These are phyloP conservation scores for Bathelium albidoporum DNA, from an alignment of 495 filamentous ascomycete genomes.

Conservation along the genomic window DNA sequence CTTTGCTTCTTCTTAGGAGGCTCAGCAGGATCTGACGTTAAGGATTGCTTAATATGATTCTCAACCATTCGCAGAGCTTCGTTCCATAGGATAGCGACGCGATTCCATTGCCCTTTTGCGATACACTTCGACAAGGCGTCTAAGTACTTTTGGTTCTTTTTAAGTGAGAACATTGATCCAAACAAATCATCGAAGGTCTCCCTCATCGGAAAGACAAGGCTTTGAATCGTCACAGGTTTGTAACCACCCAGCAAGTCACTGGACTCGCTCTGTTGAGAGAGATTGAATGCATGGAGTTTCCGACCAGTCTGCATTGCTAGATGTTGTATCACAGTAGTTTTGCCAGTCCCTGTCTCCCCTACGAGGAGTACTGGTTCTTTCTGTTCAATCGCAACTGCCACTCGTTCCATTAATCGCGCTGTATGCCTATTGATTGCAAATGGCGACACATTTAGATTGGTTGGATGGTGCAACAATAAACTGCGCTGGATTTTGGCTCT, in stretches of 20 bases:
- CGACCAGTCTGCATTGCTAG: conserved; percentile 70
- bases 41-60: conserved; percentile 39
- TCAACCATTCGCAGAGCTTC: conserved; percentile 81
- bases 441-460: conserved; percentile 28
- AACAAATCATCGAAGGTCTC: conserved; percentile 91
- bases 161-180: conserved; percentile 67
- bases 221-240: conserved; percentile 86
- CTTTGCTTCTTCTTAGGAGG: conserved; percentile 76
- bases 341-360: conserved; percentile 96
- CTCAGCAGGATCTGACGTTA: conserved; percentile 22
- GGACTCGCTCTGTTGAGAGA: conserved; percentile 95
- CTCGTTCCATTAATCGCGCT: conserved; percentile 66
- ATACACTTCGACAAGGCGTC: conserved; percentile 68
- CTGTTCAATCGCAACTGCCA: conserved; percentile 69
- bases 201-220: conserved; percentile 77
- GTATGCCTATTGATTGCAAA: conserved; percentile 70
- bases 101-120: conserved; percentile 71
- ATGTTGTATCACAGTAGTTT: conserved; percentile 91
- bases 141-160: conserved; percentile 78
- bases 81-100: conserved; percentile 73
- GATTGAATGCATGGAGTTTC: conserved; percentile 79
- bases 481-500: conserved; percentile 1
- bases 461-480: neutral
- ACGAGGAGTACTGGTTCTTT: conserved; percentile 85
- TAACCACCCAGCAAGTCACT: conserved; percentile 90